These are phyloP conservation scores for Saturnispora serradocipensis DNA, from an alignment of 805 yeast species.

Conservation along the genomic window DNA sequence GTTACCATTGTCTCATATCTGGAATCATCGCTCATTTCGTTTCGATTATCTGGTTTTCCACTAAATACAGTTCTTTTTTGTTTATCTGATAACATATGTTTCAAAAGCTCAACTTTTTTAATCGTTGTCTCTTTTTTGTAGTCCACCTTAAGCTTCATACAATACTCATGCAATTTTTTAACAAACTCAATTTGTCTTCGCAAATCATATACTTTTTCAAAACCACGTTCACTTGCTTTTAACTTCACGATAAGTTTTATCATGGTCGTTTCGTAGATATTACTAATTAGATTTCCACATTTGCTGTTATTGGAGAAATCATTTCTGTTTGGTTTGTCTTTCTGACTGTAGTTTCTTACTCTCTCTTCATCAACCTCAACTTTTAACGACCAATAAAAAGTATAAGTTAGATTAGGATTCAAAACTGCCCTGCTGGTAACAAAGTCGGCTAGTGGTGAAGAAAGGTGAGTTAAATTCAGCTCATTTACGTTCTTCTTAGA, in stretches of 20 bases:
- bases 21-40: constrained; percentile 6
- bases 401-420: constrained; percentile 65
- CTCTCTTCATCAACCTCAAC: constrained; percentile 72
- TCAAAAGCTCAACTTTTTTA: constrained; percentile 61
- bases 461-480: constrained; percentile 16
- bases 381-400: constrained; percentile 83
- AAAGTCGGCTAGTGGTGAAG: constrained; percentile 64
- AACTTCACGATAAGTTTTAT: constrained; percentile 23
- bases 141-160: constrained; percentile 50
- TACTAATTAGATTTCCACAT: background rate
- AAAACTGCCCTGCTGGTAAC: constrained; percentile 61
- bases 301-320: background rate
- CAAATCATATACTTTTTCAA: constrained; percentile 22
- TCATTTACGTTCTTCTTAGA: constrained; percentile 3
- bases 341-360: constrained; percentile 7
- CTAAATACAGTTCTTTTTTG: constrained; percentile 30
- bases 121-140: constrained; percentile 64
- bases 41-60: constrained; percentile 9
- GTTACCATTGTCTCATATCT: constrained; percentile 26
- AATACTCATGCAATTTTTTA: constrained; percentile 51
- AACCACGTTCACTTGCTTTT: constrained; percentile 19
- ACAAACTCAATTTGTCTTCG: constrained; percentile 59
- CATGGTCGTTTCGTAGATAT: constrained; percentile 23
- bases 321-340: background rate
- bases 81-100: constrained; percentile 45